Evolutionary conservation across 306 rosid genomes (phyloP).

Genomic region (cucumber (Cucumis sativus)): DNA sequence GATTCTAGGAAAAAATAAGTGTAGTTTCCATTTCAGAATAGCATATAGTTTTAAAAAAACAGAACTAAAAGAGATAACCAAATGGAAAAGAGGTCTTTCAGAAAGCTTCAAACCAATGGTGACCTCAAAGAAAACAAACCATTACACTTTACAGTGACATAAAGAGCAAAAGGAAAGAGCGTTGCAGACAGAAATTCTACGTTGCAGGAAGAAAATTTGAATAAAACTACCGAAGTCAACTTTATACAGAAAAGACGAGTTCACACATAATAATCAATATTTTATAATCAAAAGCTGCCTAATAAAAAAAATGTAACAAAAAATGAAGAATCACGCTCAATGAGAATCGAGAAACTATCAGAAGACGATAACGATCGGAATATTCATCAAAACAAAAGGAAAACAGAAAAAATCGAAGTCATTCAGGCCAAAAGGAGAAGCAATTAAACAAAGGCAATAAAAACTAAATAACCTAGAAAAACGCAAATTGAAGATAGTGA

Average conservation of each 20-base stretch:
- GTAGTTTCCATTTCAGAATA: background rate
- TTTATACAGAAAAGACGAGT: background rate
- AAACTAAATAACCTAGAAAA: background rate
- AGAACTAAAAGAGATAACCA: background rate
- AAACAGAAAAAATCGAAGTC: background rate
- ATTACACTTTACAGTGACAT: background rate
- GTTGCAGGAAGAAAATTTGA: background rate
- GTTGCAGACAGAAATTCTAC: slow-evolving; percentile 3
- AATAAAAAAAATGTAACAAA: background rate
- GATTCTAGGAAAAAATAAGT: background rate
- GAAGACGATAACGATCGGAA: background rate
- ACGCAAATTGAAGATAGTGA: background rate
- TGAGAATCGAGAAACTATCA: background rate
- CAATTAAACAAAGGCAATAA: background rate
- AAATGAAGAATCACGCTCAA: background rate
- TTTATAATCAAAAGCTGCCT: background rate
- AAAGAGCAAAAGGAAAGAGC: background rate
- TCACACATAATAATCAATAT: slow-evolving; percentile 1
- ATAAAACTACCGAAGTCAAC: background rate
- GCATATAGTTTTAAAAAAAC: background rate
- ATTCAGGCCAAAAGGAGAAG: background rate
- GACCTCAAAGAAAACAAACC: background rate
- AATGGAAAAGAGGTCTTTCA: slow-evolving; percentile 1
- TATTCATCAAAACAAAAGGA: background rate
- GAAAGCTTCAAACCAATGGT: background rate